Conservation (phyloP, 352 stramenopile genomes). For the Blastocystis sp. region DNA sequence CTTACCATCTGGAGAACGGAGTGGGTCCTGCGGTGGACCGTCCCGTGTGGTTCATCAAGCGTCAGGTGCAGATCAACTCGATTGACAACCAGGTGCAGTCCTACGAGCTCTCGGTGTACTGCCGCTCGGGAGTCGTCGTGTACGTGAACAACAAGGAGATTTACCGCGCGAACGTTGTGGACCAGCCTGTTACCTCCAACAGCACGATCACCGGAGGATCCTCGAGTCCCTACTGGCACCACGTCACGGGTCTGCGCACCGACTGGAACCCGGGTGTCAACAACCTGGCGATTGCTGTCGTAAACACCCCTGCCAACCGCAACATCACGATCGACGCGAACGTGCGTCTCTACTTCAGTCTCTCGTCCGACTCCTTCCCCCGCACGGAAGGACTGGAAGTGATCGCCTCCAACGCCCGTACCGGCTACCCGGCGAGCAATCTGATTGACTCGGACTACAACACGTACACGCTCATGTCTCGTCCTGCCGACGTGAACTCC, state of each 20-base stretch:
- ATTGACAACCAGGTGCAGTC: not conserved
- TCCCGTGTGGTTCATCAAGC: constrained; percentile 25
- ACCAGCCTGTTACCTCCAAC: not conserved
- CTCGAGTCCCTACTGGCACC: not conserved
- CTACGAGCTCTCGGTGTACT: constrained; percentile 30
- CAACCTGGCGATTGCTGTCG: constrained; percentile 3
- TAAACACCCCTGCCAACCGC: constrained; percentile 20
- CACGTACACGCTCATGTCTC: not conserved
- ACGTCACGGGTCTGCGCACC: constrained; percentile 8
- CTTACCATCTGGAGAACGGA: not conserved
- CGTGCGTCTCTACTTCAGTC: constrained; percentile 29
- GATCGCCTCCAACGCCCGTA: not conserved
- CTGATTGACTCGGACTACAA: constrained; percentile 24
- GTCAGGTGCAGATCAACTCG: not conserved
- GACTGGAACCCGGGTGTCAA: not conserved
- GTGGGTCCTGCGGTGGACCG: not conserved
- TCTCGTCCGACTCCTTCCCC: not conserved
- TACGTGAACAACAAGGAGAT: constrained; percentile 53
- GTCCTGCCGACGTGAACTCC: not conserved
- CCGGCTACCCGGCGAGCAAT: constrained; percentile 1
- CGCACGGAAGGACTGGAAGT: not conserved
- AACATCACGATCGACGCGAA: constrained; percentile 23
- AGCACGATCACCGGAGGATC: constrained; percentile 29
- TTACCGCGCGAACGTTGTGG: constrained; percentile 34
- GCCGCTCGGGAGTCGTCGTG: constrained; percentile 42